These are phyloP conservation scores for Gastrolobium villosum DNA, from an alignment of 306 rosid genomes.

Conservation along the genomic window DNA sequence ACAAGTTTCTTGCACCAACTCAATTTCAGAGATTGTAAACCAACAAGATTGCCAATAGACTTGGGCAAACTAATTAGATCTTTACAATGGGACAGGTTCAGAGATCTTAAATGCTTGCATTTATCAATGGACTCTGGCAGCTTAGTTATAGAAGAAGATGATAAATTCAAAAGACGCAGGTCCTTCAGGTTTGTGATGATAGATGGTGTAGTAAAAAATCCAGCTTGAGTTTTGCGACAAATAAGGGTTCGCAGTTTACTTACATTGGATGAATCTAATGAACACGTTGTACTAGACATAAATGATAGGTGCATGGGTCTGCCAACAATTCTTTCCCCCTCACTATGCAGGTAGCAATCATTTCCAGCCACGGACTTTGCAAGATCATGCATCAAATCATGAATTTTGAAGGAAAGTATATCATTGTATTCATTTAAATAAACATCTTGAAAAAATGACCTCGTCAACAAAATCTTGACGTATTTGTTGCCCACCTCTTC, in stretches of 20 bases:
- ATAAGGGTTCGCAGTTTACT: not conserved
- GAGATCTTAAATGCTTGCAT: constrained; percentile 12
- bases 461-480: constrained; percentile 1
- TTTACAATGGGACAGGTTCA: not conserved
- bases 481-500: constrained; percentile 34
- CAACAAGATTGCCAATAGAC: not conserved
- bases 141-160: not conserved
- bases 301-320: constrained; percentile 8
- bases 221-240: not conserved
- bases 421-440: not conserved
- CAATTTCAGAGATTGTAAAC: constrained; percentile 1
- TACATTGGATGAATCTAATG: not conserved
- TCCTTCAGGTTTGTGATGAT: not conserved
- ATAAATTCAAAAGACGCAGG: constrained; percentile 3
- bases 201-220: not conserved
- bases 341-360: not conserved
- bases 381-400: constrained; percentile 35
- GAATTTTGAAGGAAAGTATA: not conserved
- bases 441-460: constrained; percentile 18
- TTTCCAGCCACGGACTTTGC: constrained; percentile 12
- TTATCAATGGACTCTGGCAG: constrained; percentile 12
- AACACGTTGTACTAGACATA: not conserved
- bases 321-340: not conserved
- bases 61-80: not conserved
- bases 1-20: not conserved